Evolutionary conservation across 1,139 yeast species (phyloP).

Genomic region (Yamadazyma sp.): DNA sequence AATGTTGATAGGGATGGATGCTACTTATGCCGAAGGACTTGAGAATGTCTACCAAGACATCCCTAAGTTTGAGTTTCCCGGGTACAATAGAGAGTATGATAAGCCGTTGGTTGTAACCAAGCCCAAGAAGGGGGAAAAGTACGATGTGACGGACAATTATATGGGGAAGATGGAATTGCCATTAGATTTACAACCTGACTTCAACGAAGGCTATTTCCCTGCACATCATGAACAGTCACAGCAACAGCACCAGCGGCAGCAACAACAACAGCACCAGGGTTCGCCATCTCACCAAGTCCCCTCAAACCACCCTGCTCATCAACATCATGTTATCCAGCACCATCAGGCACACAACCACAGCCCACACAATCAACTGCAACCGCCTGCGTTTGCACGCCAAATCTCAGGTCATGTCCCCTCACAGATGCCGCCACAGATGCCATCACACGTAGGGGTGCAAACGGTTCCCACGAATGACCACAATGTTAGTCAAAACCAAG

Average conservation of each 20-base stretch:
- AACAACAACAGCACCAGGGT: constrained; percentile 10
- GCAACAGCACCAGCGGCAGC: constrained; percentile 12
- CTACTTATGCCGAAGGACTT: constrained; percentile 30
- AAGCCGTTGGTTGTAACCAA: constrained; percentile 22
- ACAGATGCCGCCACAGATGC: constrained; percentile 1
- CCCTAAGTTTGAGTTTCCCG: constrained; percentile 36
- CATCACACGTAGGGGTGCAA: not conserved
- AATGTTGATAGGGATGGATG: constrained; percentile 29
- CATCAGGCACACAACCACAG: not conserved
- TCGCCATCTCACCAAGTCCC: constrained; percentile 6
- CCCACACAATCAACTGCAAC: not conserved
- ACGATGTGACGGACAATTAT: constrained; percentile 1
- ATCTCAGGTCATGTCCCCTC: constrained; percentile 1
- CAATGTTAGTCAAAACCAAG: not conserved
- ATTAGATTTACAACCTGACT: not conserved
- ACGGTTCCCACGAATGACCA: too few relatives aligned
- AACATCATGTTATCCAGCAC: not conserved
- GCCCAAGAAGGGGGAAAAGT: constrained; percentile 6
- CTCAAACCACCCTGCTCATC: constrained; percentile 6
- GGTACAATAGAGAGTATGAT: constrained; percentile 29
- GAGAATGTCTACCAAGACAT: constrained; percentile 31
- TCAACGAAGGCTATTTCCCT: not conserved
- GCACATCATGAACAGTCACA: constrained; percentile 1
- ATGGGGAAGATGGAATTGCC: constrained; percentile 1
- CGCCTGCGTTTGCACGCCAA: not conserved